Conservation (phyloP, 495 filamentous ascomycete species). For the Tuber magnatum region DNA sequence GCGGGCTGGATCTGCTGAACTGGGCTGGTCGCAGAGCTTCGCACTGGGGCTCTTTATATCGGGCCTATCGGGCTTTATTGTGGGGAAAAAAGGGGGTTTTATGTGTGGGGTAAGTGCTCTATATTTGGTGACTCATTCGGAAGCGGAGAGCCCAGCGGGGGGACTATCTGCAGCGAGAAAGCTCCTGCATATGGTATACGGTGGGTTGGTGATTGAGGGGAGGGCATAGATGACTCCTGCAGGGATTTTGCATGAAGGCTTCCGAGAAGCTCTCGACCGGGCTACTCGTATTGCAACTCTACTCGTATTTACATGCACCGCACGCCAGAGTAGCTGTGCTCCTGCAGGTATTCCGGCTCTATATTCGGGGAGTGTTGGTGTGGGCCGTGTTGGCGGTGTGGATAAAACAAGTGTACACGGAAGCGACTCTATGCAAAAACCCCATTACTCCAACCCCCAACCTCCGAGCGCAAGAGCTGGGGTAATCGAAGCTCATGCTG, state of each 20-base stretch:
- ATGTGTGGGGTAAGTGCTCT: background rate
- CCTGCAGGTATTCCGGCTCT: background rate
- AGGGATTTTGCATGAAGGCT: background rate
- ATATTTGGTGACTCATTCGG: background rate
- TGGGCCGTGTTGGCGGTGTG: background rate
- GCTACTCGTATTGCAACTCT: background rate
- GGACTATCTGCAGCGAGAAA: background rate
- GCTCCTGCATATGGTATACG: background rate
- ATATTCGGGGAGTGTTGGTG: background rate
- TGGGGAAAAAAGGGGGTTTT: background rate
- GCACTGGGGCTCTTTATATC: background rate
- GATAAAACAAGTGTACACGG: background rate
- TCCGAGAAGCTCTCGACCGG: background rate
- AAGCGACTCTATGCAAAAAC: background rate
- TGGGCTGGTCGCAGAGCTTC: background rate
- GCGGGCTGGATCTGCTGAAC: background rate
- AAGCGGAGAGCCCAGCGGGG: background rate
- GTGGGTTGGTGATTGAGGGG: background rate
- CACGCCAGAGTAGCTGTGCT: background rate
- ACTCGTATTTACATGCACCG: no score
- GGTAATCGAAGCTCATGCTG: no score
- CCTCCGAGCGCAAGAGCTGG: no score
- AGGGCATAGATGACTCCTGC: background rate
- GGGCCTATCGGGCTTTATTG: background rate
- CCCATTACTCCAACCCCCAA: background rate